Base-by-base conservation (phyloP, 2,329 filamentous ascomycete genomes). In the Phaeoacremonium minimum region DNA sequence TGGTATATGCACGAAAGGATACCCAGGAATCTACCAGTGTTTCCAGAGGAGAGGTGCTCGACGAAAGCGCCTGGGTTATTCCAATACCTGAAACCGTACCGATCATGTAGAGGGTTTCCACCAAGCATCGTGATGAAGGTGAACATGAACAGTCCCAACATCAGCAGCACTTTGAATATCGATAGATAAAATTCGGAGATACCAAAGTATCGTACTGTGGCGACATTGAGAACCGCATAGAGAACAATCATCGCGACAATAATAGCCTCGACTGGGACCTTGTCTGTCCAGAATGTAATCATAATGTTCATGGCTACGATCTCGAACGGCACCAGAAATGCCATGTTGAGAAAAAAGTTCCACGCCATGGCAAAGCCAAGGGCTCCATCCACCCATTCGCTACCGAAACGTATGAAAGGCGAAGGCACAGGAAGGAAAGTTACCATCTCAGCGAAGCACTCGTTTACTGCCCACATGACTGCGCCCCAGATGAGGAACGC, bases 1-100 rank as follows among this genome's bases (percentile, higher is more conserved):
- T 73, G 67, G 42, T 79, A 80, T 30, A 81, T 52, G 43, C 78
- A 80, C 35, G 77, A 71, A 15, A 85, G 58, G 45, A 84, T 82
- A 2, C 80, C 81, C 3, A 83, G 62, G 49, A 80, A 85, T 28
- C 69, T 66, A 13, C 77, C 80, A 0, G 77, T 63, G 33, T 65
- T 52, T 7, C 76, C 78, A 1, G 60, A 56, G 32, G 71, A 67
- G 44, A 73, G 68, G 18, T 69, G 59, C 42, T 74, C 67, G 7
- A 63, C 65, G 52, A 80, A 80, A 1, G 75, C 58, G 7, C 77
- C 77, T 1, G 72, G 72, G 6, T 64, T 42, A 6, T 64, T 63
- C 73, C 58, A 61, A 46, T 60, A 55, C 13, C 51, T 45, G 42
- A 61, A 60, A 11, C 58, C 57, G 32, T 57, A 56, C 7, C 48